Percentiles rank a stretch among this genome's conserved stretches.
Evolutionary conservation across 345 rosid species (phyloP).

Genomic region (Arabidopsis arenosa): DNA sequence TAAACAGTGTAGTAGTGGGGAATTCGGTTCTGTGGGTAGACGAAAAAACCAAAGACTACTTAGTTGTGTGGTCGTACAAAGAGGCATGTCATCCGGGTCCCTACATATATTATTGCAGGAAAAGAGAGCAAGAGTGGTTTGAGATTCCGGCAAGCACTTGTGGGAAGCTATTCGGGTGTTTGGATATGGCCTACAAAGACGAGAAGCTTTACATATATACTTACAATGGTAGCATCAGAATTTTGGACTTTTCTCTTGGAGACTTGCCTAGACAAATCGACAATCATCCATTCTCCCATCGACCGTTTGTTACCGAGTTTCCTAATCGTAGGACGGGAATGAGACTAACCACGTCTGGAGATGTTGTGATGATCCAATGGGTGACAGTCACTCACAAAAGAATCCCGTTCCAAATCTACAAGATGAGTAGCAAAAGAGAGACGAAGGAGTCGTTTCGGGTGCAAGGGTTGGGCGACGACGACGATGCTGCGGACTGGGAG

Average conservation of each 20-base stretch:
- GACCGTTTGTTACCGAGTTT: background rate
- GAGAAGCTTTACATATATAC: background rate
- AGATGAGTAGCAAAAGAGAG: background rate
- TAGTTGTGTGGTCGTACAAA: background rate
- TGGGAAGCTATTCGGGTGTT: background rate
- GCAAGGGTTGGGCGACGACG: background rate
- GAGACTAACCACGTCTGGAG: conserved; percentile 4
- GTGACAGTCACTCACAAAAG: background rate
- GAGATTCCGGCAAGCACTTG: background rate
- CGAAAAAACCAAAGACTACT: background rate
- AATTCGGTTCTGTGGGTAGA: background rate
- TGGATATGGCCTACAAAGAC: conserved; percentile 2
- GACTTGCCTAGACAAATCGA: background rate
- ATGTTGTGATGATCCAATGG: background rate
- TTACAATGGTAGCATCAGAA: background rate
- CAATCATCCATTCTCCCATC: background rate
- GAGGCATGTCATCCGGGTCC: background rate
- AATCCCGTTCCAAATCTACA: background rate
- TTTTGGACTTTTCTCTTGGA: conserved; percentile 5
- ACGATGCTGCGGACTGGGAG: background rate
- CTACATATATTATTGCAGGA: background rate
- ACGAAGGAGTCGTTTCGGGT: background rate
- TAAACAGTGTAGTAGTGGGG: background rate
- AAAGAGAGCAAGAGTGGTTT: background rate
- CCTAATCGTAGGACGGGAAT: no score